A percentile compares a stretch with the other conserved stretches of the same genome.
phyloP scores from a whole-genome alignment of 1,284 basidiomycete species.

The Ceratobasidium sp. region DNA sequence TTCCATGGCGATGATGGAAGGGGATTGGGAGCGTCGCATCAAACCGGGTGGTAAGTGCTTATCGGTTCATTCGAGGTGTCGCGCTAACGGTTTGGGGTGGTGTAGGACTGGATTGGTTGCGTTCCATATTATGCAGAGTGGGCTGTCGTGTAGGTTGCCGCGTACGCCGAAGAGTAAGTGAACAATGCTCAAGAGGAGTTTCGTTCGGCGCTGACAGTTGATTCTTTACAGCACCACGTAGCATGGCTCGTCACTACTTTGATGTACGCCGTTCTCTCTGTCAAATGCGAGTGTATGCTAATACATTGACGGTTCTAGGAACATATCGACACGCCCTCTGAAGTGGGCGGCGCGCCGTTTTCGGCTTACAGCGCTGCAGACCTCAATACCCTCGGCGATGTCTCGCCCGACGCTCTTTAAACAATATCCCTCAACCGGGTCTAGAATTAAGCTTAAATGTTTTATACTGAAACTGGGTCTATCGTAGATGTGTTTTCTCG shows the following conservation, averaged over 20 bases:
- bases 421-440: background rate
- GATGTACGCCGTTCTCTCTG: conserved; percentile 69
- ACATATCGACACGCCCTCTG: conserved; percentile 76
- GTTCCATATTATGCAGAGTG: conserved; percentile 90
- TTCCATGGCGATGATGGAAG: conserved; percentile 95
- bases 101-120: conserved; percentile 89
- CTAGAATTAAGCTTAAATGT: background rate
- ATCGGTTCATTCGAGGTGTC: conserved; percentile 46
- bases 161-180: conserved; percentile 87
- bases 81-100: background rate
- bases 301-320: conserved; percentile 63
- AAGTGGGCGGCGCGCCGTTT: conserved; percentile 74
- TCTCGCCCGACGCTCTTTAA: conserved; percentile 83
- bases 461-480: background rate
- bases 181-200: conserved; percentile 14
- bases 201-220: conserved; percentile 48
- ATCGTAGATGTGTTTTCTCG: background rate
- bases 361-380: conserved; percentile 67
- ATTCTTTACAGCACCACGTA: conserved; percentile 78
- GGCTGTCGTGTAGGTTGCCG: conserved; percentile 84
- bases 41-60: conserved; percentile 88
- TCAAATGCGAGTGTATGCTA: background rate
- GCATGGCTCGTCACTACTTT: conserved; percentile 93
- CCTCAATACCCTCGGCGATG: conserved; percentile 75
- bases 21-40: conserved; percentile 95